Evolutionary conservation across 495 filamentous ascomycete species (phyloP), one percentile per base, ranked within the genome.

Genomic region (Lepidopterella palustris): DNA sequence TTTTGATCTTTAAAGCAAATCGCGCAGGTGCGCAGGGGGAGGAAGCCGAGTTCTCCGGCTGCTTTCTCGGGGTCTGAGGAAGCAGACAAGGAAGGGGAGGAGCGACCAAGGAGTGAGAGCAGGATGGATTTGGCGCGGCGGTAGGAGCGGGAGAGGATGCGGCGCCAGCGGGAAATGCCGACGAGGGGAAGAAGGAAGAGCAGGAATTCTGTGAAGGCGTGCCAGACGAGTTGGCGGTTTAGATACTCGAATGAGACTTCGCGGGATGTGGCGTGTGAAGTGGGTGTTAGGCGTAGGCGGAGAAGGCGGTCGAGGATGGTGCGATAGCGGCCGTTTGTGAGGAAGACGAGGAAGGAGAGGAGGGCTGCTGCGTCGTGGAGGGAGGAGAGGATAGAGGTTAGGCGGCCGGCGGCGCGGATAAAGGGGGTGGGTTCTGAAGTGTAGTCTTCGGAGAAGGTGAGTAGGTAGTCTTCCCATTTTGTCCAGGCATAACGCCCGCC

Each of bases 181-280:
- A 99, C 89, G 25, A 99, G 77, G 1, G 93, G 93, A 3, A 99
- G 80, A 10, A 99, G 81, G 71, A 99, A 99, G 5, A 99, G 83
- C 4, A 99, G 80, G 68, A 98, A 98, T 71, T 98, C 93, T 24
- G 93, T 98, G 66, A 98, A 97, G 18, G 93, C 93, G 70, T 98
- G 93, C 93, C 93, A 98, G 42, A 98, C 93, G 5, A 98, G 82
- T 72, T 98, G 93, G 13, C 93, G 86, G 70, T 98, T 98, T 45
- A 98, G 82, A 71, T 97, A 98, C 74, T 98, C 93, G 69, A 98
- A 97, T 0, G 87, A 92, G 15, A 98, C 91, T 72, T 97, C 89
- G 8, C 92, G 84, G 67, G 80, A 86, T 45, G 93, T 85, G 64
- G 95, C 87, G 64, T 80, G 87, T 15, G 86, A 89, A 15, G 87